Evolutionary conservation across 2,329 filamentous ascomycete genomes (phyloP).

Genomic region (Aspergillus amoenus): DNA sequence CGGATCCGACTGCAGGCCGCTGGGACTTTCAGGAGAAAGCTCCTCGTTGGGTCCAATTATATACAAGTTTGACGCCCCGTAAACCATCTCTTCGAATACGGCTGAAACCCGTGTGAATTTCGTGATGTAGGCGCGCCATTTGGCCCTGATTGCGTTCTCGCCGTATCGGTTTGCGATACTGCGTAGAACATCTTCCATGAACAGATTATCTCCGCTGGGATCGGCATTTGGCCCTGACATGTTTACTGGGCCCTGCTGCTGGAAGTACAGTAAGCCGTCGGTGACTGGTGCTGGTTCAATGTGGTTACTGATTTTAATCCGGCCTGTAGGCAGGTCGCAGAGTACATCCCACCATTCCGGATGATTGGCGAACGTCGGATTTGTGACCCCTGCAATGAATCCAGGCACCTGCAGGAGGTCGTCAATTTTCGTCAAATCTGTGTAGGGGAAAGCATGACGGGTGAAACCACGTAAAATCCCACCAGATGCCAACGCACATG

Average conservation of each 20-base stretch:
- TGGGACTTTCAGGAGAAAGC: constrained; percentile 52
- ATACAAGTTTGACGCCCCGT: constrained; percentile 85
- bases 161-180: constrained; percentile 85
- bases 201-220: constrained; percentile 79
- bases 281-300: constrained; percentile 79
- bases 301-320: constrained; percentile 89
- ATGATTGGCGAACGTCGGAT: constrained; percentile 91
- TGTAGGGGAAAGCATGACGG: constrained; percentile 95
- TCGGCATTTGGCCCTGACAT: constrained; percentile 50
- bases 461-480: constrained; percentile 93
- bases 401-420: constrained; percentile 93
- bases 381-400: constrained; percentile 97
- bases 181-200: constrained; percentile 81
- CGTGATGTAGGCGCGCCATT: constrained; percentile 92
- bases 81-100: constrained; percentile 93
- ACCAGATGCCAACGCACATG: constrained; percentile 88
- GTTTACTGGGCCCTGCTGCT: constrained; percentile 59
- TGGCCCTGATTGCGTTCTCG: constrained; percentile 83
- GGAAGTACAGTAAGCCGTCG: constrained; percentile 83
- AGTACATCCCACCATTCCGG: constrained; percentile 98
- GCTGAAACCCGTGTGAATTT: constrained; percentile 91
- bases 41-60: constrained; percentile 71
- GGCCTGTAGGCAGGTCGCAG: constrained; percentile 86
- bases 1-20: constrained; percentile 34
- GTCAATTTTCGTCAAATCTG: constrained; percentile 95